Evolutionary conservation across 2,329 filamentous ascomycete species (phyloP).

Genomic region (Aspergillus sp.): DNA sequence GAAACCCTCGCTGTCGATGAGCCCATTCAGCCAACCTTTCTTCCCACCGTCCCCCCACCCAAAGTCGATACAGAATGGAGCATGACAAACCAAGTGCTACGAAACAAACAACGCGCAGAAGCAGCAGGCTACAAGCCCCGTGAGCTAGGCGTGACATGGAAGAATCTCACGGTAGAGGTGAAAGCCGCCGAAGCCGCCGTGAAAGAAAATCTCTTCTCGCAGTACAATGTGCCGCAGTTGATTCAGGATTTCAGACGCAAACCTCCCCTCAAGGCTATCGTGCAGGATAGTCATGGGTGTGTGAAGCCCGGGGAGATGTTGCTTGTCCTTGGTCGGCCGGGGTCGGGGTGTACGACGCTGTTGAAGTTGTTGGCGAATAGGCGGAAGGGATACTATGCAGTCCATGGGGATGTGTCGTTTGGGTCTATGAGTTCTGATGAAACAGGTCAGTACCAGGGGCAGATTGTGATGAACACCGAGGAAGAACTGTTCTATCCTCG

Average conservation of each 20-base stretch:
- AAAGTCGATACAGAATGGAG: too few species aligned
- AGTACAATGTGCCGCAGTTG: constrained; percentile 52
- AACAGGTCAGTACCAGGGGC: constrained; percentile 47
- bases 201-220: constrained; percentile 60
- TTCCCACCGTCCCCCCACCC: too few species aligned
- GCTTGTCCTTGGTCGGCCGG: constrained; percentile 64
- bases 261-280: constrained; percentile 58
- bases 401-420: constrained; percentile 57
- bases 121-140: constrained; percentile 45
- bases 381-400: constrained; percentile 52
- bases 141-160: constrained; percentile 61
- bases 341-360: constrained; percentile 66
- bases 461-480: constrained; percentile 55
- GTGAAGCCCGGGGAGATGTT: constrained; percentile 71
- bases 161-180: constrained; percentile 59
- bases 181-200: constrained; percentile 58
- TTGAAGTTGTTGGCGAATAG: constrained; percentile 66
- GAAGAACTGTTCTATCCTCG: constrained; percentile 50
- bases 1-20: too few species aligned
- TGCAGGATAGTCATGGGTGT: constrained; percentile 62
- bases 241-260: constrained; percentile 51
- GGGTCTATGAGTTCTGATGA: constrained; percentile 43
- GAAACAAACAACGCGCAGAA: constrained; percentile 41
- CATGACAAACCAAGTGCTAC: too few species aligned
- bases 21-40: too few species aligned